Evolutionary conservation across 1,139 yeast species (phyloP).

Genomic region (Sugiyamaella castrensis): DNA sequence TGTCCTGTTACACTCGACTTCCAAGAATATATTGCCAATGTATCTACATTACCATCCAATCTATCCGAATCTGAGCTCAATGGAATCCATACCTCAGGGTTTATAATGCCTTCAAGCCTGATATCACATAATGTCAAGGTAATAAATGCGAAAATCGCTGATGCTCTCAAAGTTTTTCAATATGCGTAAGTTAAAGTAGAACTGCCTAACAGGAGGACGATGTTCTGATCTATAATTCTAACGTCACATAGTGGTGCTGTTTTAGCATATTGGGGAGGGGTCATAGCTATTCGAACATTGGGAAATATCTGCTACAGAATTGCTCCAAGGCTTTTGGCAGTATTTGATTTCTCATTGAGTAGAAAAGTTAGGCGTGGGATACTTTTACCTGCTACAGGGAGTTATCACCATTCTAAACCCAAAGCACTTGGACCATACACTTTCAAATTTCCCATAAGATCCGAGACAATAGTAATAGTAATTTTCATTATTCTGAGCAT

Average conservation of each 20-base stretch:
- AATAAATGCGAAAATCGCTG: not conserved
- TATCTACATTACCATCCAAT: slow-evolving; percentile 6
- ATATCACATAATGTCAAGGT: slow-evolving; percentile 1
- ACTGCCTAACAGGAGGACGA: not conserved
- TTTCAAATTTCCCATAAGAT: slow-evolving; percentile 56
- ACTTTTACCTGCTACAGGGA: slow-evolving; percentile 19
- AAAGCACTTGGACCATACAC: slow-evolving; percentile 32
- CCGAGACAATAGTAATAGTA: slow-evolving; percentile 49
- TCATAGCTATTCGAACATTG: slow-evolving; percentile 10
- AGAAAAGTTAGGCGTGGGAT: slow-evolving; percentile 19
- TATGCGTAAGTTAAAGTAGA: slow-evolving; percentile 9
- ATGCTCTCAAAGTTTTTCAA: not conserved
- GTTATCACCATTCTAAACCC: slow-evolving; percentile 44
- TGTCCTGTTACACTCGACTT: not conserved
- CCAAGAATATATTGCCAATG: slow-evolving; percentile 5
- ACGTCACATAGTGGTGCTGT: slow-evolving; percentile 8
- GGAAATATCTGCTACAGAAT: slow-evolving; percentile 12
- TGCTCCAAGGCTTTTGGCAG: slow-evolving; percentile 11
- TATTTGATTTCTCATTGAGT: slow-evolving; percentile 16
- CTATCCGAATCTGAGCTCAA: slow-evolving; percentile 6
- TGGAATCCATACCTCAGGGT: slow-evolving; percentile 3
- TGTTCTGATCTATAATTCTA: not conserved
- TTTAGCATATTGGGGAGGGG: slow-evolving; percentile 14
- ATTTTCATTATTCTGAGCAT: slow-evolving; percentile 45
- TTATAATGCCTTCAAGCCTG: slow-evolving; percentile 3